phyloP scores from a whole-genome alignment of 345 rosid species.

The Brassica incana region DNA sequence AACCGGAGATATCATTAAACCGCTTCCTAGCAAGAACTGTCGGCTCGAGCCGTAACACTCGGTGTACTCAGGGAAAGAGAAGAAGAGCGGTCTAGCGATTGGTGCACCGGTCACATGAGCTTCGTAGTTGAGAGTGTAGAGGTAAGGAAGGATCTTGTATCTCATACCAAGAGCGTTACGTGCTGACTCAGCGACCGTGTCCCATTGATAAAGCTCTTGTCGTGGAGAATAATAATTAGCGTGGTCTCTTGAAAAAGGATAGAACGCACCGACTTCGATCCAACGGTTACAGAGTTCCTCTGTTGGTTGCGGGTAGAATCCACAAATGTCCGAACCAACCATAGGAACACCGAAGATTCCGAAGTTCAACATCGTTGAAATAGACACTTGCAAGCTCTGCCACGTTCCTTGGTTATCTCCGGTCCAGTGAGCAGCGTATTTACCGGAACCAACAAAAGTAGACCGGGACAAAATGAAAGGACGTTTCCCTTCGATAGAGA shows the following conservation, averaged over 20 bases:
- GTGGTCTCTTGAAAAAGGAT: conserved; percentile 94
- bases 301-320: conserved; percentile 84
- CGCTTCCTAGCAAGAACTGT: conserved; percentile 84
- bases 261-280: conserved; percentile 93
- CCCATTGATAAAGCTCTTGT: conserved; percentile 96
- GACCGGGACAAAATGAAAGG: conserved; percentile 88
- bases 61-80: conserved; percentile 68
- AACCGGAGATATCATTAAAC: conserved; percentile 92
- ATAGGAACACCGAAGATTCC: conserved; percentile 92
- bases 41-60: conserved; percentile 75
- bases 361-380: conserved; percentile 82
- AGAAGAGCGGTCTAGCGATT: conserved; percentile 91
- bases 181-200: conserved; percentile 72
- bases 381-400: conserved; percentile 84
- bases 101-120: conserved; percentile 80
- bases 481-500: conserved; percentile 71
- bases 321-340: conserved; percentile 97
- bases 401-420: conserved; percentile 94
- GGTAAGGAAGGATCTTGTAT: conserved; percentile 77
- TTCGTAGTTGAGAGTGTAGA: conserved; percentile 80
- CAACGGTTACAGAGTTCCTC: conserved; percentile 97
- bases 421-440: conserved; percentile 94
- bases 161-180: conserved; percentile 93
- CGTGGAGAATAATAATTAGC: conserved; percentile 90
- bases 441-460: conserved; percentile 86